These are phyloP conservation scores for Allantophomopsis cytisporea DNA, from an alignment of 2,329 filamentous ascomycete genomes.

Conservation along the genomic window DNA sequence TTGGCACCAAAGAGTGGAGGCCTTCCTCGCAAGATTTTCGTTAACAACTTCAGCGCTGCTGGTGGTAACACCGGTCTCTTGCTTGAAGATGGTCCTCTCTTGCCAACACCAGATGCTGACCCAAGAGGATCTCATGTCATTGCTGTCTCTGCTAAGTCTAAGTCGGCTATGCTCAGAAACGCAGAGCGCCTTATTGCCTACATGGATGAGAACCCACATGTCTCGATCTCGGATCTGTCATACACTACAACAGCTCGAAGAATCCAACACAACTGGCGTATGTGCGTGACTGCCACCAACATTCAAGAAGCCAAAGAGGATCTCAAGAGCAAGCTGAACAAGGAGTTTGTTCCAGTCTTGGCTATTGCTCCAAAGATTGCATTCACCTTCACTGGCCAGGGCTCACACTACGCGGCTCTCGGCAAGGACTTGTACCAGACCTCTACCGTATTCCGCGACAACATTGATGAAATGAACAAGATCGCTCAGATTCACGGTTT, in stretches of 20 bases:
- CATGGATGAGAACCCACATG: conserved; percentile 2
- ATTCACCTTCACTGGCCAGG: conserved; percentile 11
- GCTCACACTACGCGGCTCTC: conserved; percentile 22
- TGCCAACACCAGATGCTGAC: conserved; percentile 21
- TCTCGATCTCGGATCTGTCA: conserved; percentile 12
- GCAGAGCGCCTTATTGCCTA: conserved; percentile 4
- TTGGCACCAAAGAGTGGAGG: conserved; percentile 16
- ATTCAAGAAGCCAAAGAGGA: conserved; percentile 30
- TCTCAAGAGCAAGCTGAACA: conserved; percentile 34
- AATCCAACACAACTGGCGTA: conserved; percentile 43
- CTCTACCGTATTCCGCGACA: conserved; percentile 20
- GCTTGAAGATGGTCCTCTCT: conserved; percentile 16
- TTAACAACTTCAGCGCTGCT: conserved; percentile 30
- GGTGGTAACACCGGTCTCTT: conserved; percentile 18
- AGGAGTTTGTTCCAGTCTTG: conserved; percentile 19
- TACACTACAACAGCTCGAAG: conserved; percentile 27
- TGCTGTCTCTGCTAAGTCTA: conserved; percentile 30
- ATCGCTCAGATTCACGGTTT: conserved; percentile 8
- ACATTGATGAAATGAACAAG: conserved; percentile 7
- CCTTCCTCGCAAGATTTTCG: conserved; percentile 21
- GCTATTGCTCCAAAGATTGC: conserved; percentile 1
- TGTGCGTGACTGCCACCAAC: conserved; percentile 30
- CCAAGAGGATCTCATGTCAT: conserved; percentile 28
- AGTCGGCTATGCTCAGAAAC: conserved; percentile 3
- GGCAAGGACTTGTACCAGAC: conserved; percentile 9